Base-by-base conservation (phyloP, 306 rosid genomes). In the Begonia peltatifolia region DNA sequence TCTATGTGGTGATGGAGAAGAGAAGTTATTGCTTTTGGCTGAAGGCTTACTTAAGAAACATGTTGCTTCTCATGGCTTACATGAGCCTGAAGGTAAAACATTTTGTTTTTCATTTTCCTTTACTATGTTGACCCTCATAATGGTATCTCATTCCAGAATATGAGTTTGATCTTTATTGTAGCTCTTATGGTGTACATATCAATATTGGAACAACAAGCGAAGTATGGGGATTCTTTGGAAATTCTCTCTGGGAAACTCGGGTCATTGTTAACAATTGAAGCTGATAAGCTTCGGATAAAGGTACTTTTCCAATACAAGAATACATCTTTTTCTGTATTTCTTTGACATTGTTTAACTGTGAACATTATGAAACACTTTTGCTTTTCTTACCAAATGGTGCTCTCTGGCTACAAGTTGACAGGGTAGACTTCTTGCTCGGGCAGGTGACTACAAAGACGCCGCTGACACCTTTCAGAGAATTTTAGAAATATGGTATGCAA, bases 371-470 rank as follows among this genome's bases (percentile, higher is more conserved):
- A 30, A 30, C 9, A 30, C 38, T 30, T 30, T 44, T 44, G n/a
- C 14, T 44, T 44, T 10, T 44, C 12, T 44, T 44, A 44, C n/a
- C 14, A 10, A 44, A 44, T 44, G 48, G 48, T 73, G 54, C 65
- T 74, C 81, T 77, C 68, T 83, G 81, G 73, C 93, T 81, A 79
- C 65, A 92, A 92, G 99, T 92, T 87, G 96, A 92, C 99, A 92
- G 99, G 99, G 99, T 71, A 87, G 99, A 77, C 99, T 92, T 82
- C 89, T 79, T 71, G 96, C 99, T 60, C 80, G 63, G 96, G 79
- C 77, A 59, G 87, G 94, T 63, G 96, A 92, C 64, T 81, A 79
- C 54, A 49, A 75, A 62, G 84, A 83, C 38, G 99, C 99, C 18
- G 73, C 94, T 50, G 38, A 51, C 63, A 66, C 76, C 62, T 92